Conservation (phyloP, 306 rosid genomes). For the Vigna radiata region DNA sequence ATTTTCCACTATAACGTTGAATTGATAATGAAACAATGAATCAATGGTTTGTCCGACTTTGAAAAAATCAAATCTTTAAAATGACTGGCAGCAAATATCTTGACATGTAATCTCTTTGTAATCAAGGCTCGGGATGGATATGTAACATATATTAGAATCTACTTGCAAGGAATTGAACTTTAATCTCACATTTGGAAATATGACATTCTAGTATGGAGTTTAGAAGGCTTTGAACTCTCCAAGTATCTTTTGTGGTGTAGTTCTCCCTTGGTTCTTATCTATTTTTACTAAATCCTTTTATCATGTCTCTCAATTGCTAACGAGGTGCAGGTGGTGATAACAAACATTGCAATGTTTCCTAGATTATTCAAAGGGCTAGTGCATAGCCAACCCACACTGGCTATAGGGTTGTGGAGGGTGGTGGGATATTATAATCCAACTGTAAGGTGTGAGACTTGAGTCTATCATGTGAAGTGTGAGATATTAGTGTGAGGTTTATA, state of each 20-base stretch:
- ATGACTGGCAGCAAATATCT: neutral
- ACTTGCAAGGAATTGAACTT: neutral
- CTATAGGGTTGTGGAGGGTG: neutral
- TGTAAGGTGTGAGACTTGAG: neutral
- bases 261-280: neutral
- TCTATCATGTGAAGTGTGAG: neutral
- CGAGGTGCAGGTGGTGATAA: neutral
- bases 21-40: neutral
- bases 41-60: neutral
- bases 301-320: neutral
- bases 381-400: neutral
- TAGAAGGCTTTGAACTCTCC: neutral
- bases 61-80: neutral
- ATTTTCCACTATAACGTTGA: neutral
- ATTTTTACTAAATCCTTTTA: no score
- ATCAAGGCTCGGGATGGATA: neutral
- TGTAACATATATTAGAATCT: neutral
- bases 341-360: neutral
- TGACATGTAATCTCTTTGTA: neutral
- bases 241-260: neutral
- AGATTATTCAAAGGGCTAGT: neutral
- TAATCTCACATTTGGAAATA: neutral
- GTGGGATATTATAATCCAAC: neutral
- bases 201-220: neutral
- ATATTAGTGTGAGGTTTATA: neutral